Base-by-base conservation (phyloP, 371 early-diverging fungal genomes). In the Funneliformis caledonium region DNA sequence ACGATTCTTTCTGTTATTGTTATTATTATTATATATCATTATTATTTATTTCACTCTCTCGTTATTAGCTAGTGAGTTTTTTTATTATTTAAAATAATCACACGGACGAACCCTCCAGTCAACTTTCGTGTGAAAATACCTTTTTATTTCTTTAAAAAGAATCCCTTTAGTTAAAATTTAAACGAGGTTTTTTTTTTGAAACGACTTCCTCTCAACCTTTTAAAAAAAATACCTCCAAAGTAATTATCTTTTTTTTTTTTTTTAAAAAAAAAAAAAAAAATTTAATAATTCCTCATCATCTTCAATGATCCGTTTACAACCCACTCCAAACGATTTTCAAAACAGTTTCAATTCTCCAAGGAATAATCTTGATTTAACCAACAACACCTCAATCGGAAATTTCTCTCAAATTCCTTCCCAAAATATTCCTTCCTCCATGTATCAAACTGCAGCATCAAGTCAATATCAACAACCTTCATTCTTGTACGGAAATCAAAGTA, bases 401-500 rank as follows among this genome's bases (percentile, higher is more conserved):
- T 78, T 62, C 31, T 52, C 79, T 33, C 33, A 68, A 56, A 78
- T 69, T 59, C 22, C 67, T 43, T 56, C 67, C 16, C 79, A 78
- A 22, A 47, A 60, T 67, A 47, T 78, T 10, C 22, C 31, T 22
- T 33, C 72, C 8, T n/a, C 56, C 6, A 80, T 80, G 80, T 80
- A 80, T 72, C 80, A 80, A 56, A 59, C 72, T 45, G 47, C 50
- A 3, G 47, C 48, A 61, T 50, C 61, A 14, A 31, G n/a, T 42
- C 78, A 78, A 52, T 64, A 78, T 33, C 80, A 80, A 48, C 80
- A 80, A 72, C 59, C 37, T n/a, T 50, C 79, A 1, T 80, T 72
- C 48, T 61, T 61, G 48, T 72, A 69, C 22, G 33, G 31, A 22
- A 61, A 69, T 60, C 45, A 67, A 45, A 8, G 26, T 33, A 50